A percentile compares a stretch with the other conserved stretches of the same genome.
phyloP scores from a whole-genome alignment of 2,329 filamentous ascomycete species.

The Lecanicillium sp. region DNA sequence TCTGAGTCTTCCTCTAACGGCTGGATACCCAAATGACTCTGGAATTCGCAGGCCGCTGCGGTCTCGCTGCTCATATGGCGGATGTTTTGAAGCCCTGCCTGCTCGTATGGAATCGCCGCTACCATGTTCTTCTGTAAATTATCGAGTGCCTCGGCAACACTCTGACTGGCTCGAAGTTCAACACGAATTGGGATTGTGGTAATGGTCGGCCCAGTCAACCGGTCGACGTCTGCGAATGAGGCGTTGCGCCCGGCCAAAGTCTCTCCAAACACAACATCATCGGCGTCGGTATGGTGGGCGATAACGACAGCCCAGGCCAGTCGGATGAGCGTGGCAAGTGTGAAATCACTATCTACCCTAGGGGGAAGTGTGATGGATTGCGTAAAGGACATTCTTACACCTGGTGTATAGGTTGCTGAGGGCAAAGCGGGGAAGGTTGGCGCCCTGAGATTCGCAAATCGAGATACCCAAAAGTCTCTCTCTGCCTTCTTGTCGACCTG shows the following conservation, averaged over 20 bases:
- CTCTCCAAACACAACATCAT: slow-evolving; percentile 9
- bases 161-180: neutral
- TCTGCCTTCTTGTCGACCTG: slow-evolving; percentile 14
- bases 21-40: slow-evolving; percentile 19
- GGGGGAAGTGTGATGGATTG: neutral
- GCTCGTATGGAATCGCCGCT: slow-evolving; percentile 29
- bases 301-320: slow-evolving; percentile 8
- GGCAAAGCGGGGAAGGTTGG: slow-evolving; percentile 26
- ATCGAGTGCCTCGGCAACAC: neutral
- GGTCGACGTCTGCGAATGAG: slow-evolving; percentile 6
- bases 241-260: slow-evolving; percentile 10
- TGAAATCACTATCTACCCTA: slow-evolving; percentile 26
- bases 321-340: slow-evolving; percentile 22
- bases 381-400: too few species aligned
- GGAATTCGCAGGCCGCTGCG: slow-evolving; percentile 43
- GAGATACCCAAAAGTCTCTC: slow-evolving; percentile 15
- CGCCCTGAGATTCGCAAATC: slow-evolving; percentile 22
- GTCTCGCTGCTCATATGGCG: slow-evolving; percentile 43
- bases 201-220: slow-evolving; percentile 19
- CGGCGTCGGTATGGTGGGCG: slow-evolving; percentile 3
- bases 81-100: slow-evolving; percentile 49
- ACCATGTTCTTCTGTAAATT: slow-evolving; percentile 5
- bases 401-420: slow-evolving; percentile 19
- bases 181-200: slow-evolving; percentile 9
- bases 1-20: neutral